Base-by-base conservation (phyloP, 495 filamentous ascomycete genomes). In the Trichocladium uniseriatum region DNA sequence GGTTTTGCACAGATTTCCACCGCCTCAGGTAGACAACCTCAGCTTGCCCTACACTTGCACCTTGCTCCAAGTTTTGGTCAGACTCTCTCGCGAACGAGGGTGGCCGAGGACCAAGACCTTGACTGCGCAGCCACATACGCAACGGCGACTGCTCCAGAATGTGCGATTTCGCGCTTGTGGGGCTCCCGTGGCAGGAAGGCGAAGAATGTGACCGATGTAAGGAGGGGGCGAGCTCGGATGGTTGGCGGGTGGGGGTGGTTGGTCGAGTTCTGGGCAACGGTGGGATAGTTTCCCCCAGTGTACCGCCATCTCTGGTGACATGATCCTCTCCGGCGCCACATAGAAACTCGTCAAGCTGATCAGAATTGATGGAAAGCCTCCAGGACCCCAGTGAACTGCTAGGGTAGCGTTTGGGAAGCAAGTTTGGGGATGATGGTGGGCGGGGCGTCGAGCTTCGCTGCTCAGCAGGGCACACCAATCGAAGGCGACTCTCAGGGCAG, bases 41-140 rank as follows among this genome's bases (percentile, higher is more conserved):
- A 38, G 58, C 56, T 48, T 63, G 24, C 45, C 66, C 34, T 43
- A 65, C 48, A 43, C 39, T 51, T 40, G 43, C 35, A 10, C 53
- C 52, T 14, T 34, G 47, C 14, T 59, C 53, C 8, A 32, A 37
- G 13, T 43, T 40, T 21, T 51, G 54, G 1, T 53, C 53, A 6
- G 51, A 53, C 24, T 46, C 18, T 40, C 46, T 38, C 4, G 50
- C 31, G 19, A 39, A 11, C 0, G 61, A 62, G 13, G 51, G 52
- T 14, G 67, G 63, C 13, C 45, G 46, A 20, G 63, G 62, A 21
- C 57, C 59, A 18, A 68, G 48, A 15, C 63, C 65, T 47, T 72
- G 69, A 38, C 66, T 72, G 11, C 68, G 46, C 29, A 72, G 48
- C 69, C 69, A 72, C n/a, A 61, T 61, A 24, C 63, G 56, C 35